phyloP scores from a whole-genome alignment of 306 rosid species.

The Medicago arabica region DNA sequence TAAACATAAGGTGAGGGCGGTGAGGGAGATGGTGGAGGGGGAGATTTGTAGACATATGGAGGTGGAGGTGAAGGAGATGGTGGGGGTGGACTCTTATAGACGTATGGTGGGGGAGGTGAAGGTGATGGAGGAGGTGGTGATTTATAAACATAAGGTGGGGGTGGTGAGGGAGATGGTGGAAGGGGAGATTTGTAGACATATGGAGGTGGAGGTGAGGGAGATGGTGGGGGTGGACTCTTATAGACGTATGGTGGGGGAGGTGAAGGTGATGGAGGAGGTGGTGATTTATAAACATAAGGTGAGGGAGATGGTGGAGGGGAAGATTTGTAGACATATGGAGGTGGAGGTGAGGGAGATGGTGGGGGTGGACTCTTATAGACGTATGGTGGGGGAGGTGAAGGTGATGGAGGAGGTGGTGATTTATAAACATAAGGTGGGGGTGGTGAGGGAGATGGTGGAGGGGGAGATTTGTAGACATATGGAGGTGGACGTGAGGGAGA shows the following conservation, averaged over 20 bases:
- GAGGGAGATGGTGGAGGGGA: conserved; percentile 34
- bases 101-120: neutral
- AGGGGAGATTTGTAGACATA: neutral
- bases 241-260: neutral
- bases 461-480: neutral
- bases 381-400: neutral
- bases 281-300: neutral
- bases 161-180: neutral
- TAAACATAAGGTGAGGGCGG: neutral
- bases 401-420: neutral
- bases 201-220: neutral
- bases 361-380: neutral
- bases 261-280: neutral
- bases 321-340: neutral
- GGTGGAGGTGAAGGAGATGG: neutral
- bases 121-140: neutral
- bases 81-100: neutral
- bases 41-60: neutral
- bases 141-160: neutral
- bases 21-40: neutral
- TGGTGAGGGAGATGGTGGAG: conserved; percentile 35
- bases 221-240: conserved; percentile 9
- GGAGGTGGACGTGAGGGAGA: conserved; percentile 25
- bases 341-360: neutral
- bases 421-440: conserved; percentile 16